Percentiles rank a stretch among this genome's conserved stretches.
Evolutionary conservation across 768 basidiomycete genomes (phyloP).

Genomic region (Tylopilus subfusipes): DNA sequence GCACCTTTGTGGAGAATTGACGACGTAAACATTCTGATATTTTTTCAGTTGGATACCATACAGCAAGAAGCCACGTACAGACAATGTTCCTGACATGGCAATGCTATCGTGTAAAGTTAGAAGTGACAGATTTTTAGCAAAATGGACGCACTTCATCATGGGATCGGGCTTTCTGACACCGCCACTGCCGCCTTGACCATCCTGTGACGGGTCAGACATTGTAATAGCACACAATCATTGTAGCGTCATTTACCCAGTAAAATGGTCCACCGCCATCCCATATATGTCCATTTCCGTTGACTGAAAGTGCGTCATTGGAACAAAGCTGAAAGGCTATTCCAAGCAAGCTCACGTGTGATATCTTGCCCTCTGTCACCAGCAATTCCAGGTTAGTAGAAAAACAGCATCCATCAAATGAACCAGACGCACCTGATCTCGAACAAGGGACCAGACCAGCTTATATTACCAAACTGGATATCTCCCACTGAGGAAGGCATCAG

Average conservation of each 20-base stretch:
- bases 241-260: slow-evolving; percentile 37
- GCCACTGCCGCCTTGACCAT: slow-evolving; percentile 20
- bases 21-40: slow-evolving; percentile 33
- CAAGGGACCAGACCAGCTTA: slow-evolving; percentile 51
- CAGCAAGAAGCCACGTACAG: slow-evolving; percentile 21
- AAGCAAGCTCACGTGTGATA: slow-evolving; percentile 43
- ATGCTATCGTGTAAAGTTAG: slow-evolving; percentile 27
- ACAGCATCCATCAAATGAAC: background rate
- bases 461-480: slow-evolving; percentile 52
- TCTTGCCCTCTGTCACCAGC: slow-evolving; percentile 38
- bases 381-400: background rate
- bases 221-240: background rate
- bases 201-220: slow-evolving; percentile 15
- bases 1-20: slow-evolving; percentile 39
- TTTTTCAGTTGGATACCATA: background rate
- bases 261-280: slow-evolving; percentile 43
- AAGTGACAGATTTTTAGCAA: background rate
- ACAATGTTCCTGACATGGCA: slow-evolving; percentile 38
- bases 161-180: slow-evolving; percentile 29
- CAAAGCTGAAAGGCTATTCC: background rate
- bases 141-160: slow-evolving; percentile 38
- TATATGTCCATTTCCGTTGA: slow-evolving; percentile 39
- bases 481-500: slow-evolving; percentile 40
- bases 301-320: slow-evolving; percentile 5
- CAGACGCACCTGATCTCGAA: slow-evolving; percentile 45